phyloP scores from a whole-genome alignment of 2,329 filamentous ascomycete genomes.

The Fusarium musae region DNA sequence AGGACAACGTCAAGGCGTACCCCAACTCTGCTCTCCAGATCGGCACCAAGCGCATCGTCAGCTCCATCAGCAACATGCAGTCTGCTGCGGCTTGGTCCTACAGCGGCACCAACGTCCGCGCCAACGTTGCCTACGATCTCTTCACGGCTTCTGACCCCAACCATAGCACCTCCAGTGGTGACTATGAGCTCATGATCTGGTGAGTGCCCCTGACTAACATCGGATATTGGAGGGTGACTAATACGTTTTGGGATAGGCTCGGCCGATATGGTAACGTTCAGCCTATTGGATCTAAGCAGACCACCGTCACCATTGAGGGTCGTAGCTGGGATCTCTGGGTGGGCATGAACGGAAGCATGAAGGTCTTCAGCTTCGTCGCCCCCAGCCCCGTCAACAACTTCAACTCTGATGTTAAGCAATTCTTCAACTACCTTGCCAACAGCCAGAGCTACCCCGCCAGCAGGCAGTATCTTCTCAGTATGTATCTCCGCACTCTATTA shows the following conservation, averaged over 20 bases:
- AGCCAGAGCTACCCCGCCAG: constrained; percentile 5
- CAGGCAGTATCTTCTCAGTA: constrained; percentile 19
- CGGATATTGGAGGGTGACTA: not conserved
- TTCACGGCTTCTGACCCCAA: constrained; percentile 18
- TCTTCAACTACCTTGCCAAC: constrained; percentile 21
- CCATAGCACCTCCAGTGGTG: constrained; percentile 4
- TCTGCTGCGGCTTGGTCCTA: constrained; percentile 21
- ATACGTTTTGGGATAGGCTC: not conserved
- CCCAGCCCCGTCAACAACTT: constrained; percentile 2
- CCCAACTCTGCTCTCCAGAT: constrained; percentile 16
- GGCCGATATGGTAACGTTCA: constrained; percentile 1
- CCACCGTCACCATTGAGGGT: constrained; percentile 7
- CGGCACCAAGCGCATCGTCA: constrained; percentile 13
- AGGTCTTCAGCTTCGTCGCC: constrained; percentile 19
- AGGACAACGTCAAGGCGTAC: constrained; percentile 13
- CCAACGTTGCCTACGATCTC: constrained; percentile 19
- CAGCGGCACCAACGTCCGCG: constrained; percentile 14
- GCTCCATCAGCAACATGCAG: constrained; percentile 17
- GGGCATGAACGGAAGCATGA: constrained; percentile 17
- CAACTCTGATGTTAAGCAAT: constrained; percentile 25
- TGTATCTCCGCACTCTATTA: not conserved
- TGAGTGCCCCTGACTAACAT: not conserved
- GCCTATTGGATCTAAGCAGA: constrained; percentile 8
- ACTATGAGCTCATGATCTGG: constrained; percentile 25
- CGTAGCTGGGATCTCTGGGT: constrained; percentile 16